Evolutionary conservation across 371 early-diverging fungal species (phyloP), one percentile per base, ranked within the genome.

Genomic region (Fennellomyces sp.): DNA sequence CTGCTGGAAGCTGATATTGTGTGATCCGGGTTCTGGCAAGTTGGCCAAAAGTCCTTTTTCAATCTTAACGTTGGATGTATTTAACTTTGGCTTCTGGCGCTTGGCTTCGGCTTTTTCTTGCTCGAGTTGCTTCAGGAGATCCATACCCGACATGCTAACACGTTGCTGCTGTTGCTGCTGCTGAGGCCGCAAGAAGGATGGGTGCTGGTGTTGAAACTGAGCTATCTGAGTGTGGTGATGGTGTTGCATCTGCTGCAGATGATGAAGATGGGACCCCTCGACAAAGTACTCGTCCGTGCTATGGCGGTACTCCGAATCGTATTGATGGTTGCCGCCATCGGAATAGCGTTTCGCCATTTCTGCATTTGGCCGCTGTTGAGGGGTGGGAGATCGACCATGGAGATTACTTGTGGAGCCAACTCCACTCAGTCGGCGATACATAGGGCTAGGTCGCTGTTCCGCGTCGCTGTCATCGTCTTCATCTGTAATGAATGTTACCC

Each of bases 91-190:
- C 21, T 72, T 76, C 42, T 72, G 70, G 15, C 76, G 60, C 28
- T 70, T 71, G 13, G 58, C 47, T 25, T 72, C 72, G 13, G 73
- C 75, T 42, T 71, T 76, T 52, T 80, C 77, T 52, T 74, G 77
- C 30, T 80, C 80, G 23, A 72, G 58, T 58, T 80, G 77, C 21
- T 67, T 66, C 19, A 80, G 39, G 25, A 80, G 58, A 41, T 80
- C 80, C 75, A 80, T 80, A 48, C 77, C 80, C 8, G 76, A 75
- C 71, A 78, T 72, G 42, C 73, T 68, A 11, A 64, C 56, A 30
- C 68, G 64, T 2, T 75, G 69, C 17, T 52, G 27, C 31, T 60
- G 60, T 38, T 65, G 64, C 21, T 66, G 67, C 30, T 65, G 51
- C n/a, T 59, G 57, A 17, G 59, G 57, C 29, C 60, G 58, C 21